phyloP scores from a whole-genome alignment of 495 filamentous ascomycete species.

The Paragyromitra xinjiangensis region DNA sequence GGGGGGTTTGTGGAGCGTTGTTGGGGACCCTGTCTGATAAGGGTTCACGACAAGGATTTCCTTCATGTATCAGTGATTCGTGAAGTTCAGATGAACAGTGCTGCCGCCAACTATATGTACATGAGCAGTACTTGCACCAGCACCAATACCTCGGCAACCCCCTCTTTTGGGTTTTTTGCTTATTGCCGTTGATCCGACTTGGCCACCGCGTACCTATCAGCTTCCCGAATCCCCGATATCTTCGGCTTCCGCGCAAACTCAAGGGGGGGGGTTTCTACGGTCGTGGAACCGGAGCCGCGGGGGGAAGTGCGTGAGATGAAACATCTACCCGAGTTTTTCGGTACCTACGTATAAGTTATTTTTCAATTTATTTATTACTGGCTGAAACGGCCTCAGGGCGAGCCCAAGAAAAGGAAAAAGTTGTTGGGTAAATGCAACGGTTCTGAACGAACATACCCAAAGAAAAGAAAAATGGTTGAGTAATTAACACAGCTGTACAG shows the following conservation, averaged over 20 bases:
- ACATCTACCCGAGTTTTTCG: conserved; percentile 30
- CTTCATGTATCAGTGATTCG: conserved; percentile 27
- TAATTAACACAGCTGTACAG: neutral
- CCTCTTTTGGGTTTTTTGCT: conserved; percentile 38
- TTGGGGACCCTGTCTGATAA: conserved; percentile 33
- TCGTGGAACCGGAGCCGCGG: conserved; percentile 32
- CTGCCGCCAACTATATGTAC: conserved; percentile 23
- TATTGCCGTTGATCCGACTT: conserved; percentile 51
- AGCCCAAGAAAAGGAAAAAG: conserved; percentile 26
- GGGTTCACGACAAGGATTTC: conserved; percentile 6
- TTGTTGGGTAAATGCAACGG: neutral
- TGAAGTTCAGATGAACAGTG: conserved; percentile 47
- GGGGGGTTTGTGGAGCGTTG: neutral
- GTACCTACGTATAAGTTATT: conserved; percentile 14
- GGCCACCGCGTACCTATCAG: conserved; percentile 35
- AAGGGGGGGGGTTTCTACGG: conserved; percentile 15
- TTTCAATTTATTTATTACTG: conserved; percentile 20
- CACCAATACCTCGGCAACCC: conserved; percentile 33
- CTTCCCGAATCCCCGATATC: conserved; percentile 46
- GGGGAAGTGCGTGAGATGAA: conserved; percentile 28
- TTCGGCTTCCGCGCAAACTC: conserved; percentile 24
- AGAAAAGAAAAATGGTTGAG: conserved; percentile 31
- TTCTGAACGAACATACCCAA: conserved; percentile 17
- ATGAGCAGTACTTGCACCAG: conserved; percentile 11
- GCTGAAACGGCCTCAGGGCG: conserved; percentile 20